These are phyloP conservation scores for Blastobotrys raffinosifermentans DNA, from an alignment of 1,139 yeast genomes.

Conservation along the genomic window DNA sequence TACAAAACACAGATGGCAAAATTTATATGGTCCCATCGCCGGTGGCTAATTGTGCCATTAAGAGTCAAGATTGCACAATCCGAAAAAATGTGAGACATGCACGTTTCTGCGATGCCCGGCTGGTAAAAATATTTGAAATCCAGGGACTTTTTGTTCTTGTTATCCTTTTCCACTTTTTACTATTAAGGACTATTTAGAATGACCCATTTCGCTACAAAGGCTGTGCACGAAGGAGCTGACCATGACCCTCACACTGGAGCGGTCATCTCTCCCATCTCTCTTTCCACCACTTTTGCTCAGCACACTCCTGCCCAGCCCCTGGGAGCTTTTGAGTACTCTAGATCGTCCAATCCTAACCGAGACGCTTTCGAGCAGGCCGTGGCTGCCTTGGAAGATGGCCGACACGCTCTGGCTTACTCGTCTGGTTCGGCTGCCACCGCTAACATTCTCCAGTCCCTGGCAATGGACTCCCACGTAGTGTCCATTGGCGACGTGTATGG, in stretches of 20 bases:
- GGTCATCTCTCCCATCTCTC: conserved; percentile 77
- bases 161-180: not conserved
- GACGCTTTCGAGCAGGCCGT: conserved; percentile 74
- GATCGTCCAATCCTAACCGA: conserved; percentile 87
- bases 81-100: no score
- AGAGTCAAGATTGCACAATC: no score
- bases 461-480: conserved; percentile 67
- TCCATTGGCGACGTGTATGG: conserved; percentile 90
- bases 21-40: no score
- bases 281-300: conserved; percentile 85
- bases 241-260: conserved; percentile 77
- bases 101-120: no score
- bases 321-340: conserved; percentile 78
- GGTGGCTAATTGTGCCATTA: no score
- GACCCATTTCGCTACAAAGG: conserved; percentile 63
- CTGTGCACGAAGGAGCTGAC: conserved; percentile 79
- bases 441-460: conserved; percentile 65
- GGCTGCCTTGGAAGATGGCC: conserved; percentile 74
- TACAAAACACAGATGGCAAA: no score
- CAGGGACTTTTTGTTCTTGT: not conserved
- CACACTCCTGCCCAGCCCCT: conserved; percentile 68
- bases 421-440: conserved; percentile 90
- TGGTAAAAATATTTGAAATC: not conserved
- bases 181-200: conserved; percentile 15
- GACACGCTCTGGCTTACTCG: conserved; percentile 71